phyloP scores from a whole-genome alignment of 305 asterid genomes.

The Fraxinus floribunda region DNA sequence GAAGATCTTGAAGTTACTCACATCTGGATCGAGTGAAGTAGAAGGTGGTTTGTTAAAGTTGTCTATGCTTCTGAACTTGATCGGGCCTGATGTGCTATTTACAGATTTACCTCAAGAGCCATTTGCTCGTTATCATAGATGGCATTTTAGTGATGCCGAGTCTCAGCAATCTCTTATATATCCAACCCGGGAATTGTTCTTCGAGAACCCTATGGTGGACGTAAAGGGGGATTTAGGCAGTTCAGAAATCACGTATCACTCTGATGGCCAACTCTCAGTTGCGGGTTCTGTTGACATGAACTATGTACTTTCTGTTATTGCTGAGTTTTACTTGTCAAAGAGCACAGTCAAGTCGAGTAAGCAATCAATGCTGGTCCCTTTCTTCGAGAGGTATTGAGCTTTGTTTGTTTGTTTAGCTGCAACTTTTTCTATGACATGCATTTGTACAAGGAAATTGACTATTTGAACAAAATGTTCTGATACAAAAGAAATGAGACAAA shows the following conservation, averaged over 20 bases:
- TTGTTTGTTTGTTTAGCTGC: not conserved
- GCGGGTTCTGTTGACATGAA: conserved; percentile 37
- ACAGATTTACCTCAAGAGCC: conserved; percentile 39
- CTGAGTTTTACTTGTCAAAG: conserved; percentile 44
- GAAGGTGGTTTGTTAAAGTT: conserved; percentile 42
- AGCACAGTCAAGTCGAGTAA: conserved; percentile 46
- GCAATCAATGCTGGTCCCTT: conserved; percentile 80
- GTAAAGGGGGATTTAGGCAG: conserved; percentile 32
- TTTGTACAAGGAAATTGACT: not conserved
- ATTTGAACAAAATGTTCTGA: not conserved
- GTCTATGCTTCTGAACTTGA: conserved; percentile 43
- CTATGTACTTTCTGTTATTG: conserved; percentile 47
- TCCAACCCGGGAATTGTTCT: conserved; percentile 49
- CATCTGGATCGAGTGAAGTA: conserved; percentile 52
- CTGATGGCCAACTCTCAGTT: conserved; percentile 35
- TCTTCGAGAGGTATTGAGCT: conserved; percentile 66
- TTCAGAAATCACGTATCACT: conserved; percentile 27
- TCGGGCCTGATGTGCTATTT: conserved; percentile 42
- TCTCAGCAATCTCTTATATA: conserved; percentile 47
- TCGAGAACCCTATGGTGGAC: conserved; percentile 43
- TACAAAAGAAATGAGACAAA: not conserved
- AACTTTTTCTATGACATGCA: not conserved
- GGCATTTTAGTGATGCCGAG: conserved; percentile 29
- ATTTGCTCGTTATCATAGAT: conserved; percentile 27
- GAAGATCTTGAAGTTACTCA: conserved; percentile 54